Evolutionary conservation across 108 stramenopile genomes (phyloP).

Genomic region (Aureococcus anophagefferens): DNA sequence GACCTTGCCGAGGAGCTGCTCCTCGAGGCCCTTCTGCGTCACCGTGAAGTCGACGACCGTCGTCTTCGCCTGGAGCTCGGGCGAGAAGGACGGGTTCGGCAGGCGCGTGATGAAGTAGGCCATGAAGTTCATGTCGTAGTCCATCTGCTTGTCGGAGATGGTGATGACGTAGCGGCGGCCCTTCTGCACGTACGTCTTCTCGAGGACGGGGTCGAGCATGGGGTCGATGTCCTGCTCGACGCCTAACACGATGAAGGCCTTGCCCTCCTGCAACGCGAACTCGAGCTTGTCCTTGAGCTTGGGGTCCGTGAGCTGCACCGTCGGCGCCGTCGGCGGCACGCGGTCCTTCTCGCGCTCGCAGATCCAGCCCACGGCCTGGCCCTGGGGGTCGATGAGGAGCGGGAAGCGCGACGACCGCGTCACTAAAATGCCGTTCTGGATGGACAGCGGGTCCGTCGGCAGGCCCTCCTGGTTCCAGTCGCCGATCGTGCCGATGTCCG

Average conservation of each 20-base stretch:
- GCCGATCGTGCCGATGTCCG: constrained; percentile 70
- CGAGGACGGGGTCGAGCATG: constrained; percentile 81
- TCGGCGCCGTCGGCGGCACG: constrained; percentile 50
- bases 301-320: constrained; percentile 54
- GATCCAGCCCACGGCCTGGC: constrained; percentile 79
- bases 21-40: constrained; percentile 78
- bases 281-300: constrained; percentile 78
- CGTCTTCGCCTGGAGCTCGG: constrained; percentile 85
- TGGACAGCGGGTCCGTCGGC: constrained; percentile 74
- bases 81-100: constrained; percentile 77
- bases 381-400: constrained; percentile 78
- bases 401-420: constrained; percentile 74
- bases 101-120: constrained; percentile 77
- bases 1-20: constrained; percentile 79
- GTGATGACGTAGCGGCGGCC: constrained; percentile 64
- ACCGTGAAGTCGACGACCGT: constrained; percentile 85
- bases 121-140: constrained; percentile 68
- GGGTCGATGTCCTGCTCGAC: constrained; percentile 84
- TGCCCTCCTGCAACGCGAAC: constrained; percentile 72
- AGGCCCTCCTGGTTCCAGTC: constrained; percentile 81
- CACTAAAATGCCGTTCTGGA: constrained; percentile 81
- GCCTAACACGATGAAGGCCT: constrained; percentile 65
- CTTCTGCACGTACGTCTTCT: constrained; percentile 67
- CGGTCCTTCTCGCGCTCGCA: constrained; percentile 60
- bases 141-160: constrained; percentile 77